Conservation (phyloP, 2,329 filamentous ascomycete genomes). For the Colletotrichum sp. region DNA sequence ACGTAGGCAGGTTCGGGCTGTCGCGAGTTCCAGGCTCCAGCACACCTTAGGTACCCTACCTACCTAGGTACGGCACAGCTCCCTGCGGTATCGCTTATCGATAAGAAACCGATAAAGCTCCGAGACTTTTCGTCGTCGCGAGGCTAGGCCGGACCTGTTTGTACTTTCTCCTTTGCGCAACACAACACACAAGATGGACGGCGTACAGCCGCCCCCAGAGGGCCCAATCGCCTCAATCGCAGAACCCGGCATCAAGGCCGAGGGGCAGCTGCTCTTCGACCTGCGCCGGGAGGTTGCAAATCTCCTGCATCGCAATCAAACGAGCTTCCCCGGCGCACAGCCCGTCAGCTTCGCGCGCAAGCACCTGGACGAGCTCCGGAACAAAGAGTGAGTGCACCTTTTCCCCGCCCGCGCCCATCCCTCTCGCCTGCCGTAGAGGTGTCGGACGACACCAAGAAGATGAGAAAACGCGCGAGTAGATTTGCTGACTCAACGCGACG, state of each 20-base stretch:
- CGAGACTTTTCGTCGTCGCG: conserved; percentile 15
- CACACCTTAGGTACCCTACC: not conserved
- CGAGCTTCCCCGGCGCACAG: conserved; percentile 86
- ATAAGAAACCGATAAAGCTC: conserved; percentile 21
- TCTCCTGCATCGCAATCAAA: conserved; percentile 73
- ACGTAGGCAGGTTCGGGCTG: not conserved
- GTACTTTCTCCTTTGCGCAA: conserved; percentile 18
- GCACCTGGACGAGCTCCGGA: conserved; percentile 83
- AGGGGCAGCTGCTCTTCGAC: conserved; percentile 60
- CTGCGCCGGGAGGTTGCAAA: conserved; percentile 77
- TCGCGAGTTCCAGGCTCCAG: not conserved
- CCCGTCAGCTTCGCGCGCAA: conserved; percentile 88
- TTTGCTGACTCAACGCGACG: not conserved
- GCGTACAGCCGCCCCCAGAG: conserved; percentile 25
- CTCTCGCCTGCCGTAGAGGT: not conserved
- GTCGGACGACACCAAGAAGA: not conserved
- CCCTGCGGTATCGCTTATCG: conserved; percentile 10
- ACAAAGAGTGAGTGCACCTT: conserved; percentile 67
- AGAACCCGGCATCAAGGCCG: conserved; percentile 69
- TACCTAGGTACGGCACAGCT: not conserved
- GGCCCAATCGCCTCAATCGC: conserved; percentile 56
- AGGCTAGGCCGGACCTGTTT: conserved; percentile 2
- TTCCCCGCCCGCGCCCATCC: not conserved
- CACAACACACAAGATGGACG: conserved; percentile 20
- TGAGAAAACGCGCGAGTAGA: not conserved